Base-by-base conservation (phyloP, 495 filamentous ascomycete genomes). In the Friedmanniomyces endolithicus region DNA sequence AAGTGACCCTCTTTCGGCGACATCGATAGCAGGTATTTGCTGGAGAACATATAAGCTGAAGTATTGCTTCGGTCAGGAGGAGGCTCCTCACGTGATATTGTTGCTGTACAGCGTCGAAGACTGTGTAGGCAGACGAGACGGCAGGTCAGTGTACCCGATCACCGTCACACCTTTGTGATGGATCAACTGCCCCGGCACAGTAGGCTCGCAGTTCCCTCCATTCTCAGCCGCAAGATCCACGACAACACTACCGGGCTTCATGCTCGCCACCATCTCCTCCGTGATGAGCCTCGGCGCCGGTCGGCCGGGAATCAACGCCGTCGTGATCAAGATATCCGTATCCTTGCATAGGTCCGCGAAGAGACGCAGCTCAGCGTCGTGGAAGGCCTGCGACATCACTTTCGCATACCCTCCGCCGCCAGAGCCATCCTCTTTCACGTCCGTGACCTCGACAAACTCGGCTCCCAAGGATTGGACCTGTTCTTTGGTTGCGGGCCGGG, bases 381-480 rank as follows among this genome's bases (percentile, higher is more conserved):
- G 86, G 65, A 90, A 90, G 65, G 88, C 86, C 59, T 86, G 85
- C 50, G 85, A 88, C 86, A 90, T 90, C 63, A 86, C 84, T 60
- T 90, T 90, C 34, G 83, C 85, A 56, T 90, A 90, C 11, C 86
- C 86, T 20, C 86, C 86, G 16, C 82, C 76, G 1, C 86, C 86
- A n/a, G 83, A 76, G 14, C 86, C 86, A 54, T 89, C 86, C 67
- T 90, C 86, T 55, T 88, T 66, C n/a, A 90, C 72, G 29, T 87
- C 83, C 27, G 27, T 31, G 20, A 90, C 86, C 65, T 89, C 86
- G 59, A 90, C 75, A 64, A 89, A 89, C 55, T 90, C 86, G 9
- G 86, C 86, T 14, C 86, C 86, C 7, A 90, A 74, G 11, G 86
- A 89, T 63, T 90, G 83, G 0, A 90, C 85, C 67, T 90, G 86